Conservation (phyloP, 768 basidiomycete genomes). For the Harrya chromipes region DNA sequence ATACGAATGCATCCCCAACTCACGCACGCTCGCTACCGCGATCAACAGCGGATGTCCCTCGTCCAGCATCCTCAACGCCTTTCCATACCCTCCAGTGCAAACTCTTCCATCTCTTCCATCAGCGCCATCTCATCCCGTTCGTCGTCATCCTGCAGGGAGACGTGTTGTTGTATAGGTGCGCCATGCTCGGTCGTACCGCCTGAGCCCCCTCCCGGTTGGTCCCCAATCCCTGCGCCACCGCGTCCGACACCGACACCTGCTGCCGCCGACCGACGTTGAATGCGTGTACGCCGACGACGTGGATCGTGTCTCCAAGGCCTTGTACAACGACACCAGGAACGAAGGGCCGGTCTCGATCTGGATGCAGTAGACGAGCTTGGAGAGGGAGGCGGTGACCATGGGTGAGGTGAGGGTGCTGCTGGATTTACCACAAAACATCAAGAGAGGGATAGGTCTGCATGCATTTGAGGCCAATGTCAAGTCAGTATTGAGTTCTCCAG, state of each 20-base stretch:
- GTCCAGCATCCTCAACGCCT: slow-evolving; percentile 56
- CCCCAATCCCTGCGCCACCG: background rate
- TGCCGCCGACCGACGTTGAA: slow-evolving; percentile 46
- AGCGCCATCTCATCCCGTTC: slow-evolving; percentile 69
- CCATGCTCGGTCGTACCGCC: too few species aligned
- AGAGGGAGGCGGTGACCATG: slow-evolving; percentile 68
- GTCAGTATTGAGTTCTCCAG: background rate
- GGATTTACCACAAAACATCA: slow-evolving; percentile 64
- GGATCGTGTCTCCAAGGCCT: slow-evolving; percentile 60
- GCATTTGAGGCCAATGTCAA: too few species aligned
- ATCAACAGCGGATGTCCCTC: slow-evolving; percentile 60
- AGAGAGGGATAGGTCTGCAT: slow-evolving; percentile 64
- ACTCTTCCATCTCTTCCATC: slow-evolving; percentile 81
- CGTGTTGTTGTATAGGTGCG: background rate
- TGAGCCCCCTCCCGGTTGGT: too few species aligned
- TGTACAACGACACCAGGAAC: slow-evolving; percentile 75
- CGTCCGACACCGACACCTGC: too few species aligned
- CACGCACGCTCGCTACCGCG: slow-evolving; percentile 68
- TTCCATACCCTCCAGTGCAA: slow-evolving; percentile 75
- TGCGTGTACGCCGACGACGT: slow-evolving; percentile 52
- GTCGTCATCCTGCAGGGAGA: slow-evolving; percentile 31
- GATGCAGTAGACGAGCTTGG: slow-evolving; percentile 61
- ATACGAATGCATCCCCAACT: slow-evolving; percentile 55
- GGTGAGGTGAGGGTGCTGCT: slow-evolving; percentile 61
- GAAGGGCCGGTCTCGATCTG: slow-evolving; percentile 68